Evolutionary conservation across 192 early-diverging fungal species (phyloP).

Genomic region (Podila minutissima): DNA sequence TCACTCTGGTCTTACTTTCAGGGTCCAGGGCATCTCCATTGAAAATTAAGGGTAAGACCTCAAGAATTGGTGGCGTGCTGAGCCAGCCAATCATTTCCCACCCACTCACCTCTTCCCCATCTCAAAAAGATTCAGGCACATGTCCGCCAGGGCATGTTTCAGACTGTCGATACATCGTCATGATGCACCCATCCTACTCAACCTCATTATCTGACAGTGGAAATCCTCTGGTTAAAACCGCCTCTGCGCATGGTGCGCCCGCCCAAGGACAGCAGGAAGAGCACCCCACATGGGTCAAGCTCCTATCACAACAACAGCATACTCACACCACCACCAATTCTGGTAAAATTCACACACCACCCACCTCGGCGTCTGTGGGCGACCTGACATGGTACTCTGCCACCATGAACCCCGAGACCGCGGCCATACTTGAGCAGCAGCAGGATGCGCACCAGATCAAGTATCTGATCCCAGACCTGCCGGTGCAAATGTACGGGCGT

Average conservation of each 20-base stretch:
- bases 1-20: too few species aligned
- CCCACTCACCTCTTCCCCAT: too few species aligned
- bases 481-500: conserved; percentile 25
- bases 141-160: conserved; percentile 3
- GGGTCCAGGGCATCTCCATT: too few species aligned
- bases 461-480: conserved; percentile 33
- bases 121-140: neutral
- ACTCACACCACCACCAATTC: neutral
- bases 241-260: neutral
- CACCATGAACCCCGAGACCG: conserved; percentile 25
- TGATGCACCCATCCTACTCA: conserved; percentile 32
- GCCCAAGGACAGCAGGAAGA: neutral
- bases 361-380: conserved; percentile 8
- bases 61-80: too few species aligned
- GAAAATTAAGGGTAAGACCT: too few species aligned
- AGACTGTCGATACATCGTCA: conserved; percentile 36
- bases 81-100: too few species aligned
- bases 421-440: conserved; percentile 12
- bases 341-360: neutral
- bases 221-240: neutral
- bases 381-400: conserved; percentile 30
- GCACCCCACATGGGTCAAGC: conserved; percentile 19
- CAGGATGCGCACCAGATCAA: conserved; percentile 26
- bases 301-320: neutral
- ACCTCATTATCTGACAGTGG: neutral